Evolutionary conservation across 352 stramenopile genomes (phyloP), one percentile per base, ranked within the genome.

Genomic region (Pythium folliculosum): DNA sequence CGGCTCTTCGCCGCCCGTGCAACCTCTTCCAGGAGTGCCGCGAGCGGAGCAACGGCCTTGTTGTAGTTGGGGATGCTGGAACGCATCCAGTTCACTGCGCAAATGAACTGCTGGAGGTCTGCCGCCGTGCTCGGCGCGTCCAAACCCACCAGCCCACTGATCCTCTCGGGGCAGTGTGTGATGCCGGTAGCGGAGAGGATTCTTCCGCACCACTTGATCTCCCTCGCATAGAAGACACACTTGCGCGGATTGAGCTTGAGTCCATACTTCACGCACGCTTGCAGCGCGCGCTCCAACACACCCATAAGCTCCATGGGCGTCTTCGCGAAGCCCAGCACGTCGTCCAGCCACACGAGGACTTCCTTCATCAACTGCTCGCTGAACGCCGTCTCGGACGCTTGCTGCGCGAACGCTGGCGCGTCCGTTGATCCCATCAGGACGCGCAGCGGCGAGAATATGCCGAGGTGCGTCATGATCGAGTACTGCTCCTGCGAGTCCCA

Each of bases 201-300:
- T 9, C 47, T 48, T 0, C 67, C 69, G 43, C 70, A 77, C 67
- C 71, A 80, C 30, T 61, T 66, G 0, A 67, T 65, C n/a, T 78
- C 50, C 0, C 10, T 54, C 0, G 27, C 16, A 44, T 70, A 78
- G 35, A 84, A 75, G 19, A 44, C 0, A 19, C 74, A 81, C 49
- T 82, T 77, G 21, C 54, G 57, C 6, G 71, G 65, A 54, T 77
- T 60, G 6, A 84, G 37, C 57, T 84, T 81, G 1, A 81, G 37
- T 2, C 69, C 77, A 21, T 62, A 81, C 13, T 59, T 3, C 32
- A 55, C 25, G 19, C 73, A 79, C 1, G 45, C 25, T 0, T 9
- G 5, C 1, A 80, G 43, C 27, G 68, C 52, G 3, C 62, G 22
- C 16, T 57, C 43, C 0, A 83, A 27, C n/a, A 77, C 8, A 0